A percentile compares a stretch with the other conserved stretches of the same genome.
phyloP scores from a whole-genome alignment of 2,329 filamentous ascomycete genomes.

The Stemphylium lycopersici region DNA sequence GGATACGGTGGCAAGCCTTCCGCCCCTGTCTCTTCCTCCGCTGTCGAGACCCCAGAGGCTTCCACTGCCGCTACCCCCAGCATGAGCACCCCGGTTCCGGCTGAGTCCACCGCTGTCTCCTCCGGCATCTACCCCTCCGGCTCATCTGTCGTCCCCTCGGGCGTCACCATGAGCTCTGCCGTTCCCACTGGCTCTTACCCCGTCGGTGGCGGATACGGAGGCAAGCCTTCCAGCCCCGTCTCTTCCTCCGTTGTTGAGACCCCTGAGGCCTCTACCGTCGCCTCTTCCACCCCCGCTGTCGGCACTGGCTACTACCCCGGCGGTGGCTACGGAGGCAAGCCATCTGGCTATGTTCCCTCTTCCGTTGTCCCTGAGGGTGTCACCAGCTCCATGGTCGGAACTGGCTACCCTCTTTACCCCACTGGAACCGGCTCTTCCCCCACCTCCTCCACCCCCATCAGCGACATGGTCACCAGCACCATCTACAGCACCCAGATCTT shows the following conservation, averaged over 20 bases:
- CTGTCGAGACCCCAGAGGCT: not conserved
- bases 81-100: not conserved
- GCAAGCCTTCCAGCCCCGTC: not conserved
- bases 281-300: not conserved
- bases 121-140: not conserved
- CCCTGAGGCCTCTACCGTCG: constrained; percentile 7
- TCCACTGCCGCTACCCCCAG: constrained; percentile 4
- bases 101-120: not conserved
- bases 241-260: not conserved
- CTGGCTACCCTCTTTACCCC: constrained; percentile 26
- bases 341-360: not conserved
- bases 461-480: constrained; percentile 47
- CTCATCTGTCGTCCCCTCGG: constrained; percentile 13
- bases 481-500: constrained; percentile 53
- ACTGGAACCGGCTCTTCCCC: constrained; percentile 41
- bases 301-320: constrained; percentile 8
- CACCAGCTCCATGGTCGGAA: constrained; percentile 5
- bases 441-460: constrained; percentile 46
- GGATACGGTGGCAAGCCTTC: constrained; percentile 4
- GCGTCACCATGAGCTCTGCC: constrained; percentile 29
- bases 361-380: constrained; percentile 6
- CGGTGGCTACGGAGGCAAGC: constrained; percentile 2
- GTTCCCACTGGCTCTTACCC: constrained; percentile 22
- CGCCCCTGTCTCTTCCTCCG: not conserved
- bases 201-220: constrained; percentile 1